Conservation (phyloP, 192 early-diverging fungal species). For the Paraglomus brasilianum region DNA sequence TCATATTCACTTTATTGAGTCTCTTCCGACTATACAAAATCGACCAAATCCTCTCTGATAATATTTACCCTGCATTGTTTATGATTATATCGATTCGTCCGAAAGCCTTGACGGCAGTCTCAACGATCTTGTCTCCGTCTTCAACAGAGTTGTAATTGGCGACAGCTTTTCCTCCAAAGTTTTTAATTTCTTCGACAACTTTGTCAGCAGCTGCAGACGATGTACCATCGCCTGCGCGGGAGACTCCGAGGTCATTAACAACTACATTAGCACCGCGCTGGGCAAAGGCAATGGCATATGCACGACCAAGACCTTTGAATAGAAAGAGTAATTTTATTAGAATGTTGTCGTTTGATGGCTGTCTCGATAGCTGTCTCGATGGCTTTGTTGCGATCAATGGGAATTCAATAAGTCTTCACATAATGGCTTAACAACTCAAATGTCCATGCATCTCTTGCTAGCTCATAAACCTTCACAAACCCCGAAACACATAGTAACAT, state of each 20-base stretch:
- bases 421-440: too few species aligned
- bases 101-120: slow-evolving; percentile 93
- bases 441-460: too few species aligned
- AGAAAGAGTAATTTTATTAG: slow-evolving; percentile 6
- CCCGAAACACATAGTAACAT: too few species aligned
- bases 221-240: slow-evolving; percentile 73
- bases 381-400: too few species aligned
- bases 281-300: slow-evolving; percentile 90
- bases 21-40: background rate
- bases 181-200: slow-evolving; percentile 90
- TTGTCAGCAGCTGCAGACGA: slow-evolving; percentile 83
- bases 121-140: slow-evolving; percentile 96
- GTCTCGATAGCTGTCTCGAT: background rate
- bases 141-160: slow-evolving; percentile 98
- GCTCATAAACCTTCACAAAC: too few species aligned
- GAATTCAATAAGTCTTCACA: too few species aligned
- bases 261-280: slow-evolving; percentile 90
- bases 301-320: slow-evolving; percentile 66
- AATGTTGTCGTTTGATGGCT: too few species aligned
- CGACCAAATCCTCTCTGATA: background rate
- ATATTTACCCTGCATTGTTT: slow-evolving; percentile 81
- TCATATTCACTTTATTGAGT: too few species aligned
- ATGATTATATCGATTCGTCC: slow-evolving; percentile 94
- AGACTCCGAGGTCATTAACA: slow-evolving; percentile 92
- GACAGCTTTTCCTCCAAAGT: slow-evolving; percentile 88